Base-by-base conservation (phyloP, 352 stramenopile species). In the Thalassiosira ordinaria region DNA sequence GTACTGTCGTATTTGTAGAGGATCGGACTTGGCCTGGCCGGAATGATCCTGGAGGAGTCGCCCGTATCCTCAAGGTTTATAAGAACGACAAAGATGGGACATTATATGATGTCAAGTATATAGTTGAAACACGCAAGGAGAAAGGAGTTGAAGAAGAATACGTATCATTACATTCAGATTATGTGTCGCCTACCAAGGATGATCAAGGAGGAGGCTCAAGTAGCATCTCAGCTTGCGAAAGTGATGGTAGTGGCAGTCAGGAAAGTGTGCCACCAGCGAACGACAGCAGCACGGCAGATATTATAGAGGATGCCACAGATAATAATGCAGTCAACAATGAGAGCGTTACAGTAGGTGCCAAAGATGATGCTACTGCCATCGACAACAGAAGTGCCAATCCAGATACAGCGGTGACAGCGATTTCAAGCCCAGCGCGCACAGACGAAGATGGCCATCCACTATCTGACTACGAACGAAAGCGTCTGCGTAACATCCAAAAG, bases 11-110 rank as follows among this genome's bases (percentile, higher is more conserved):
- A 0, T 47, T 75, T 16, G 83, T 93, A 5, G 22, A 82, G 64
- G 33, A 73, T 20, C 37, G 88, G 26, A 91, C 85, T 13, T 93
- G 88, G 88, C 82, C 85, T 18, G 88, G 88, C 33, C 61, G 90
- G 13, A 93, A 93, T 61, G 87, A 90, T 33, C 84, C 74, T 20
- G 84, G 84, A 44, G 84, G 84, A n/a, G 82, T 84, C 20, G 84
- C 68, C 18, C 68, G 62, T 55, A 82, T 91, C 27, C 78, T 53
- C 16, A 79, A 85, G 20, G 59, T 91, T n/a, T 61, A 89, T 53
- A 61, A 5, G 14, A 18, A 33, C n/a, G 31, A 46, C 24, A 22
- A 44, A 29, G 35, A 59, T 60, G 24, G 11, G 27, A 24, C 24
- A 7, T 55, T 37, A 14, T 64, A 74, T 18, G 65, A 74, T 60